A percentile compares a stretch with the other conserved stretches of the same genome.
phyloP scores from a whole-genome alignment of 495 filamentous ascomycete genomes.

The Penicillium fimorum region DNA sequence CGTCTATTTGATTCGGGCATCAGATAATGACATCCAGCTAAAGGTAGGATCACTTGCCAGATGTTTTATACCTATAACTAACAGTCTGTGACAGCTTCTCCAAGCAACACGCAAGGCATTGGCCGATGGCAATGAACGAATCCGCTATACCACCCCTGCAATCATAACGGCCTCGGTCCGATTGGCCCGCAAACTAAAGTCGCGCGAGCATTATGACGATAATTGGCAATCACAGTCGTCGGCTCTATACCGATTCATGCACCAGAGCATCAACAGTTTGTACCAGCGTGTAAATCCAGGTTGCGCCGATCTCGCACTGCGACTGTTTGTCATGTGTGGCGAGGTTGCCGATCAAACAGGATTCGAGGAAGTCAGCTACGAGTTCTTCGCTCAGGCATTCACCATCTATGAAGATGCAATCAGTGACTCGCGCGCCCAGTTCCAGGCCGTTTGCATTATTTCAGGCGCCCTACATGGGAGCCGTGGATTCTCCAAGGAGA shows the following conservation, averaged over 20 bases:
- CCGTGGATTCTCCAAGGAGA: slow-evolving; percentile 87
- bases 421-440: slow-evolving; percentile 91
- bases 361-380: slow-evolving; percentile 93
- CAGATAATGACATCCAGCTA: slow-evolving; percentile 90
- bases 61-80: slow-evolving; percentile 18
- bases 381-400: slow-evolving; percentile 98
- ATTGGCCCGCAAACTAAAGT: slow-evolving; percentile 84
- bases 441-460: slow-evolving; percentile 95
- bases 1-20: slow-evolving; percentile 78
- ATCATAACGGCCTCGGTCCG: slow-evolving; percentile 88
- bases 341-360: slow-evolving; percentile 90
- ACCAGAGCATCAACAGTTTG: slow-evolving; percentile 79
- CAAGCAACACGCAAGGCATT: slow-evolving; percentile 87
- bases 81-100: slow-evolving; percentile 58
- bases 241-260: slow-evolving; percentile 91
- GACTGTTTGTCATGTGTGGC: slow-evolving; percentile 86
- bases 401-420: slow-evolving; percentile 97
- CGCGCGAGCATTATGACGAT: slow-evolving; percentile 89
- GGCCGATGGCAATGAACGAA: slow-evolving; percentile 88
- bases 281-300: slow-evolving; percentile 82
- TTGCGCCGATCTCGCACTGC: slow-evolving; percentile 80
- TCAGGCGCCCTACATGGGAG: slow-evolving; percentile 84
- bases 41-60: slow-evolving; percentile 49
- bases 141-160: slow-evolving; percentile 91
- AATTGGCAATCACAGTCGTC: slow-evolving; percentile 90